Conservation (phyloP, 768 basidiomycete genomes). For the Agrocybe praecox region DNA sequence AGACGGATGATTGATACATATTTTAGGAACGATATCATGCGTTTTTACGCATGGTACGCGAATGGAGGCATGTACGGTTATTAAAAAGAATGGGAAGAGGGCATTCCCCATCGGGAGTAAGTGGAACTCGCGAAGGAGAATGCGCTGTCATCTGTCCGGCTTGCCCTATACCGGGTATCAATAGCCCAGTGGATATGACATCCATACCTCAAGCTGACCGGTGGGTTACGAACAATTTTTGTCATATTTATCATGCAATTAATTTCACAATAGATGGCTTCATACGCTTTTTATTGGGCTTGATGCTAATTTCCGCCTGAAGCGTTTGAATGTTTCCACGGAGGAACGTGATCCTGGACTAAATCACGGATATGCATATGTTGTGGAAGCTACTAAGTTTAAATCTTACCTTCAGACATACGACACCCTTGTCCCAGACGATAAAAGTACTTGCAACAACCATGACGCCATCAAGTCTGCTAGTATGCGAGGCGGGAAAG, state of each 20-base stretch:
- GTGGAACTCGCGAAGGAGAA: slow-evolving; percentile 15
- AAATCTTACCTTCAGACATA: slow-evolving; percentile 15
- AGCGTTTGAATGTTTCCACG: slow-evolving; percentile 22
- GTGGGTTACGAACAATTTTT: slow-evolving; percentile 9
- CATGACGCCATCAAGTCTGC: too few relatives aligned
- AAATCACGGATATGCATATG: slow-evolving; percentile 25
- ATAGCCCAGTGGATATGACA: slow-evolving; percentile 18
- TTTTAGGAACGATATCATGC: slow-evolving; percentile 19
- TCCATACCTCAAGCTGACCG: slow-evolving; percentile 4
- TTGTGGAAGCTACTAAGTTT: slow-evolving; percentile 24
- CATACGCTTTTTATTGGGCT: slow-evolving; percentile 29
- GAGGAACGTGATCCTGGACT: slow-evolving; percentile 27
- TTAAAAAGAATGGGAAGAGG: slow-evolving; percentile 19
- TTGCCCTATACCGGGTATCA: slow-evolving; percentile 21
- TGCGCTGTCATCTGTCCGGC: slow-evolving; percentile 24
- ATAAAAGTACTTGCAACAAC: slow-evolving; percentile 22
- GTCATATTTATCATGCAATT: neutral
- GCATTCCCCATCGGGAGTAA: slow-evolving; percentile 8
- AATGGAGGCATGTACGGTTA: slow-evolving; percentile 19
- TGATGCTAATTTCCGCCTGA: slow-evolving; percentile 34
- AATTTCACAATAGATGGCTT: slow-evolving; percentile 24
- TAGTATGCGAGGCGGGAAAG: slow-evolving; percentile 18
- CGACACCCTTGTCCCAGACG: slow-evolving; percentile 15
- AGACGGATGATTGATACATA: neutral
- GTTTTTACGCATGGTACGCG: slow-evolving; percentile 18